Base-by-base conservation (phyloP, 805 yeast genomes). In the Dipodascus geniculatus region DNA sequence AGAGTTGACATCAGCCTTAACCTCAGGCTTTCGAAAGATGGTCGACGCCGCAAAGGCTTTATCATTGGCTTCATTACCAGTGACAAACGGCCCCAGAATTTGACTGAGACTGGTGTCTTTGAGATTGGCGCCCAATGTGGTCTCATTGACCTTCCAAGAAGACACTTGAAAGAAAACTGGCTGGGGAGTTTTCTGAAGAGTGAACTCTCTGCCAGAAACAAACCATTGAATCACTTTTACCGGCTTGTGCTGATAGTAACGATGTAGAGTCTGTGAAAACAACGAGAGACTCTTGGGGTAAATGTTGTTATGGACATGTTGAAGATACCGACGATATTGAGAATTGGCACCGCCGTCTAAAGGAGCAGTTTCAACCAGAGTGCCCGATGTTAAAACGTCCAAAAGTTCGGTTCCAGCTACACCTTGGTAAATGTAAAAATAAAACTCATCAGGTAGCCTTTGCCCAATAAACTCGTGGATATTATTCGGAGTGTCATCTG, bases 361-460 rank as follows among this genome's bases (percentile, higher is more conserved):
- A 1, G 90, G 87, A 8, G 84, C 75, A 54, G 84, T 74, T 56
- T 85, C 83, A 31, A 76, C 71, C 56, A 78, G 77, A 33, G 72
- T 69, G 1, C 88, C 93, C 55, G 79, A 79, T 0, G 83, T 74
- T 19, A 90, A 73, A 0, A 88, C 79, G 57, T 83, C 85, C 47
- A 84, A 74, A 22, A 87, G 66, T 54, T 80, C 81, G 3, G 83
- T 69, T 4, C 82, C 78, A 11, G 85, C 70, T 22, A 90, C 65
- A 1, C 97, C 98, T 55, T 85, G 67, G 0, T 95, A 83, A 63
- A 80, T 80, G 67, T 88, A 93, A 65, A 83, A 89, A 62, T 80
- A 83, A 47, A 85, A 74, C 68, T 90, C 98, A 53, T 87, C 85
- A 1, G 97, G 95, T 51, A 93, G 72, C 63, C 90, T 79, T 66